Evolutionary conservation across 1,284 basidiomycete species (phyloP).

Genomic region (Sanghuangporus weigelae): DNA sequence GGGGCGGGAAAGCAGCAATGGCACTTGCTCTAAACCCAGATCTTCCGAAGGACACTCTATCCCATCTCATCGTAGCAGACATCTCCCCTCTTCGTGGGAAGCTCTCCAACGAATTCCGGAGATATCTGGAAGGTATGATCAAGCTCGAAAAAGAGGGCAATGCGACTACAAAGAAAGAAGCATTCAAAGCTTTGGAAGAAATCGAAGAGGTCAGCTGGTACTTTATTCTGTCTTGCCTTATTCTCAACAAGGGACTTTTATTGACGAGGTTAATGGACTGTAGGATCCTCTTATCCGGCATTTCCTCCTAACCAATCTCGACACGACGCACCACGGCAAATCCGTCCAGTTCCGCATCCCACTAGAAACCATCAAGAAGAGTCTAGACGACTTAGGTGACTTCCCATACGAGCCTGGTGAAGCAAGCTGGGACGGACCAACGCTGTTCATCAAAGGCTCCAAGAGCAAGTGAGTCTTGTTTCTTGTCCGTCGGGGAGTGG

Average conservation of each 20-base stretch:
- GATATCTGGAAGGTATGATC: slow-evolving; percentile 68
- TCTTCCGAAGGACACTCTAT: slow-evolving; percentile 42
- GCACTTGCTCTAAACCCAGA: slow-evolving; percentile 59
- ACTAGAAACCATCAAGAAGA: slow-evolving; percentile 54
- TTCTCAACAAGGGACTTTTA: neutral
- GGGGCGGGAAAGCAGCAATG: slow-evolving; percentile 90
- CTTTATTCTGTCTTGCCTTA: slow-evolving; percentile 1
- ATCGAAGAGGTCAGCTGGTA: slow-evolving; percentile 47
- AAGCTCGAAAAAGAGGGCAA: slow-evolving; percentile 48
- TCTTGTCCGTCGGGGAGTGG: neutral
- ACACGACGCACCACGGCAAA: slow-evolving; percentile 29
- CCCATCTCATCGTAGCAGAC: slow-evolving; percentile 73
- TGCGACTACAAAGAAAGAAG: slow-evolving; percentile 57
- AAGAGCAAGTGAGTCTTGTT: slow-evolving; percentile 57
- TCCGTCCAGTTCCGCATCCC: slow-evolving; percentile 68
- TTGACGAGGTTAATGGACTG: neutral
- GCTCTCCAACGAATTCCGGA: slow-evolving; percentile 59
- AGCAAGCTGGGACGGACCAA: slow-evolving; percentile 51
- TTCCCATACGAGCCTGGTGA: slow-evolving; percentile 69
- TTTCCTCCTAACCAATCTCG: slow-evolving; percentile 82
- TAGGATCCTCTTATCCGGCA: slow-evolving; percentile 68
- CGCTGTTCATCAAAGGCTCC: slow-evolving; percentile 75
- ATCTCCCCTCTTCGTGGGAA: slow-evolving; percentile 66
- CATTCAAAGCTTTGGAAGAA: slow-evolving; percentile 54
- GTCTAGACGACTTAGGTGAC: slow-evolving; percentile 62